Base-by-base conservation (phyloP, 2,329 filamentous ascomycete species). In the Fusarium azukiicola region DNA sequence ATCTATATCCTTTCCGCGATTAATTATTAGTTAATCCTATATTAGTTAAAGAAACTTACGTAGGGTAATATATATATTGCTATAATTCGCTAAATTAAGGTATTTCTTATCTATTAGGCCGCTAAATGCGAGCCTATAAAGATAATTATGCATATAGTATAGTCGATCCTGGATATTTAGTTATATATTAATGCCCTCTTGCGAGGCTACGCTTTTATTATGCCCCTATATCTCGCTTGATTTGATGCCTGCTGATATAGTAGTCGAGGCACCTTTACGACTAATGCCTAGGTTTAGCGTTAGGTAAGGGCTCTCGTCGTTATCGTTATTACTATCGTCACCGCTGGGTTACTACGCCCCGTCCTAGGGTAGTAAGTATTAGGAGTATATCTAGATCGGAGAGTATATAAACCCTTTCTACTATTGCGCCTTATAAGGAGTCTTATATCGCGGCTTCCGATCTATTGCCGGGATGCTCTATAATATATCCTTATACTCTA, bases 401-500 rank as follows among this genome's bases (percentile, higher is more conserved):
- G 84, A 86, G 69, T 82, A 77, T 44, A 64, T 69, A 44, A 86
- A 85, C 14, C 82, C 82, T 21, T 79, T 81, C 85, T 79, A 87
- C 36, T 79, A 79, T 61, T 82, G 71, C 27, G 80, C 70, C 49
- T 82, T 85, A 66, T 85, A 84, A 32, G 27, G 27, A 32, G 27
- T 42, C 3, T 69, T 77, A 32, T 54, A 46, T 54, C 2, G 6
- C 2, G 27, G 27, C 27, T 83, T 84, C n/a, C 79, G 80, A 9
- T 74, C 76, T 36, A 78, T 75, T 58, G 27, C 64, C 12, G 80
- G 83, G 14, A 84, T 84, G 12, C 74, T 82, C 13, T 75, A 79
- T 16, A 86, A 64, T 1, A 85, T 56, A 40, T 86, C 80, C 13
- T 86, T 79, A 73, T 82, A 85, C 76, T 88, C 85, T 2, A 87